phyloP scores from a whole-genome alignment of 1,284 basidiomycete species.

The Moesziomyces sp. region DNA sequence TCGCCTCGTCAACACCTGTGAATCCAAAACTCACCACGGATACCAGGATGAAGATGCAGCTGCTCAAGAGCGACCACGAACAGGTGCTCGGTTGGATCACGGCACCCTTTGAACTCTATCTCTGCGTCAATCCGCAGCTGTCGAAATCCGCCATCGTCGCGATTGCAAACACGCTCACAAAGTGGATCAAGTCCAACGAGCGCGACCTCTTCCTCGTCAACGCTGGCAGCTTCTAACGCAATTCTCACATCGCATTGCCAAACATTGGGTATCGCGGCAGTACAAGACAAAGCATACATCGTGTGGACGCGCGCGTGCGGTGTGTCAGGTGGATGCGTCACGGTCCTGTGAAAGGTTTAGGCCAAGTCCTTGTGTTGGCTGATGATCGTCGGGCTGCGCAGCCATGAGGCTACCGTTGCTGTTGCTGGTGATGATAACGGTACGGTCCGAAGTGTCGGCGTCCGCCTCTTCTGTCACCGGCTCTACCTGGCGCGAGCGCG shows the following conservation, averaged over 20 bases:
- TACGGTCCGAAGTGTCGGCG: background rate
- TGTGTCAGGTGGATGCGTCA: too few species aligned
- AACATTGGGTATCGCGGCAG: too few species aligned
- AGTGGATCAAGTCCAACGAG: slow-evolving; percentile 92
- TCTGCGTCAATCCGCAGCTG: slow-evolving; percentile 81
- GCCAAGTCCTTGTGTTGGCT: slow-evolving; percentile 2
- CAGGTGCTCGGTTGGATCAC: slow-evolving; percentile 82
- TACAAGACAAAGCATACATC: too few species aligned
- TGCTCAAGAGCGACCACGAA: slow-evolving; percentile 83
- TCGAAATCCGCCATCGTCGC: slow-evolving; percentile 86
- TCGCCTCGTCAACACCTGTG: background rate
- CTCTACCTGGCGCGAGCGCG: background rate
- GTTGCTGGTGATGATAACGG: slow-evolving; percentile 20
- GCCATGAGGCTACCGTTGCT: slow-evolving; percentile 39
- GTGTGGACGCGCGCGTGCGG: too few species aligned
- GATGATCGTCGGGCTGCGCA: slow-evolving; percentile 1
- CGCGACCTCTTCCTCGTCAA: slow-evolving; percentile 74
- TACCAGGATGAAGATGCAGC: slow-evolving; percentile 67
- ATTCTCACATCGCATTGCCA: too few species aligned
- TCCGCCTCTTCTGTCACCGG: slow-evolving; percentile 1
- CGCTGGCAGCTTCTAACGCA: slow-evolving; percentile 54
- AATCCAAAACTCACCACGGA: slow-evolving; percentile 20
- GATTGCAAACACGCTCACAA: slow-evolving; percentile 85
- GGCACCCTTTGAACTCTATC: slow-evolving; percentile 88
- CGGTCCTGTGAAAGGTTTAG: background rate